Evolutionary conservation across 208 protist species (phyloP).

Genomic region (Crithidia brevicula): DNA sequence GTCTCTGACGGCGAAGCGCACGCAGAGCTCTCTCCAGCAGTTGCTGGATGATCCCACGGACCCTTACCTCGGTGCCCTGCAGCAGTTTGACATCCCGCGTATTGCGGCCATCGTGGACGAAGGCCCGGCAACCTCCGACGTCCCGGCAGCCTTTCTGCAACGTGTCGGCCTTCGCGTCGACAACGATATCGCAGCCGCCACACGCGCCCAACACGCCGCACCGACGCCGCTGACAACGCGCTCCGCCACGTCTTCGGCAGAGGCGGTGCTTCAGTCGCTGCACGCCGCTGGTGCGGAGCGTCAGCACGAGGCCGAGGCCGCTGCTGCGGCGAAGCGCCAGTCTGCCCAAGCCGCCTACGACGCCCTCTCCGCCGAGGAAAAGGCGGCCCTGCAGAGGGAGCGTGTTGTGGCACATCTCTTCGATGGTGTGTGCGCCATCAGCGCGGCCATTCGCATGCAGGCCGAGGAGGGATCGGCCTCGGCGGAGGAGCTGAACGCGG

Average conservation of each 20-base stretch:
- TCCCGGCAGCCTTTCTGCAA: conserved; percentile 24
- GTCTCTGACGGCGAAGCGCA: conserved; percentile 19
- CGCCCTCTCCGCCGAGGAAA: conserved; percentile 28
- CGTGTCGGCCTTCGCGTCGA: conserved; percentile 21
- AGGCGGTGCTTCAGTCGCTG: conserved; percentile 51
- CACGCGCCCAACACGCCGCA: conserved; percentile 17
- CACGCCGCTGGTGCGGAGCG: conserved; percentile 30
- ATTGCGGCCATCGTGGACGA: conserved; percentile 43
- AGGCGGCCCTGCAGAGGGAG: conserved; percentile 27
- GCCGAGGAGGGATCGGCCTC: conserved; percentile 26
- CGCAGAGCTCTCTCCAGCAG: conserved; percentile 47
- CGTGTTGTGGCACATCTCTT: conserved; percentile 44
- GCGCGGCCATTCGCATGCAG: conserved; percentile 54
- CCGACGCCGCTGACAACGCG: conserved; percentile 21
- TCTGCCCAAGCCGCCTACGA: conserved; percentile 37
- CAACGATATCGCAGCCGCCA: conserved; percentile 12
- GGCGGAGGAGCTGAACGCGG: conserved; percentile 42
- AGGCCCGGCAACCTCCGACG: conserved; percentile 17
- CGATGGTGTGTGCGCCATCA: conserved; percentile 62
- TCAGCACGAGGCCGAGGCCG: conserved; percentile 23
- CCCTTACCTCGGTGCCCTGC: conserved; percentile 51
- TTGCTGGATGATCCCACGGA: conserved; percentile 60
- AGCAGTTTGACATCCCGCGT: conserved; percentile 51
- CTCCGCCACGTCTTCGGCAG: conserved; percentile 19
- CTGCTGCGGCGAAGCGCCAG: not conserved